These are phyloP conservation scores for Metschnikowia cubensis DNA, from an alignment of 805 yeast species.

Conservation along the genomic window DNA sequence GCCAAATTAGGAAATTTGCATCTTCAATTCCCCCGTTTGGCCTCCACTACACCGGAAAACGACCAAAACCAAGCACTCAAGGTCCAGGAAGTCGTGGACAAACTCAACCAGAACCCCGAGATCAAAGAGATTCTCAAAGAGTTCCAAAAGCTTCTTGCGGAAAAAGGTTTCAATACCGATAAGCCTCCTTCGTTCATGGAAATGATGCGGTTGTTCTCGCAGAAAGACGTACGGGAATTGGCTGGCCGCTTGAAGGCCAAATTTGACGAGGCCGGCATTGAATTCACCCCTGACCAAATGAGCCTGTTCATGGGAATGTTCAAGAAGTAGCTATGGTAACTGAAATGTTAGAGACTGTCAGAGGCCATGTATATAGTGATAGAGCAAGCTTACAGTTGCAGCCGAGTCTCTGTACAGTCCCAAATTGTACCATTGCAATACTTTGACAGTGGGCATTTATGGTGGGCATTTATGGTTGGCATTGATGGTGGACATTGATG, in stretches of 20 bases:
- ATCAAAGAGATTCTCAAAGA: constrained; percentile 26
- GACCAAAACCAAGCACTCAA: constrained; percentile 5
- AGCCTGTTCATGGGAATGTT: constrained; percentile 26
- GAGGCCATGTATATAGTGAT: neutral
- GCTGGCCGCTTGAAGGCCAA: constrained; percentile 26
- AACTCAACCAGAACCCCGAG: constrained; percentile 27
- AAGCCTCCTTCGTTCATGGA: constrained; percentile 33
- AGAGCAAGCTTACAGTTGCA: neutral
- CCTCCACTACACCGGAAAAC: constrained; percentile 8
- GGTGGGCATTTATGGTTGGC: too few species aligned
- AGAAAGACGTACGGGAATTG: constrained; percentile 31
- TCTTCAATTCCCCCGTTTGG: constrained; percentile 6
- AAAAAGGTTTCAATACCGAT: constrained; percentile 32
- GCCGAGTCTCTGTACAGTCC: too few species aligned
- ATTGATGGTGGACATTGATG: too few species aligned
- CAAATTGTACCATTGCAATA: too few species aligned
- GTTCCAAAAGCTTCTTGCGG: constrained; percentile 28
- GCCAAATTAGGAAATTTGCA: neutral
- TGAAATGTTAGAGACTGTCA: neutral
- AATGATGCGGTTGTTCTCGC: constrained; percentile 35
- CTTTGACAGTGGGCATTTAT: too few species aligned
- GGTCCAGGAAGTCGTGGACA: constrained; percentile 18
- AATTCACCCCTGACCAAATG: constrained; percentile 32
- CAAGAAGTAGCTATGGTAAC: constrained; percentile 6
- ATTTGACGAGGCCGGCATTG: constrained; percentile 30